Base-by-base conservation (phyloP, 495 filamentous ascomycete species). In the Glutinoglossum americanum region DNA sequence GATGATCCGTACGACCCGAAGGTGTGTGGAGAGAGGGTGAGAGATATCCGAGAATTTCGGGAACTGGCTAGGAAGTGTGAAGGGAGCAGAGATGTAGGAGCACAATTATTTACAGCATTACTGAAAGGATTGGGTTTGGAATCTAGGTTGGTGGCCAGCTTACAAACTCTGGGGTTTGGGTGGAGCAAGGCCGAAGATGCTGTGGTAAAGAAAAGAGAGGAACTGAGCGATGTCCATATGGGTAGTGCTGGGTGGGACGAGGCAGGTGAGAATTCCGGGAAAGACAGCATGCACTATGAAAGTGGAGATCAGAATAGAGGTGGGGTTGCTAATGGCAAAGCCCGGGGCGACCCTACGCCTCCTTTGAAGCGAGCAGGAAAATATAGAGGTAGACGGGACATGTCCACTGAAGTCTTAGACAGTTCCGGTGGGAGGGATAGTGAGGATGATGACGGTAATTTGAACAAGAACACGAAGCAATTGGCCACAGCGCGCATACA, bases 151-250 rank as follows among this genome's bases (percentile, higher is more conserved):
- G 81, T 96, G 10, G 81, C 82, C 15, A 95, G 77, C 66, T 68
- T 99, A 11, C 92, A 97, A 60, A 83, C 92, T 17, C 66, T 87
- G 0, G 92, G 93, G 1, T 94, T 95, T 67, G 89, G 89, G 1
- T 96, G 87, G 80, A 89, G 81, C 54, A 90, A 89, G 64, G 71
- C 74, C 19, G 92, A 98, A 67, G 83, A 88, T 64, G 78, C 77
- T 60, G 58, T 21, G 19, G n/a, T 45, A 21, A 45, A 60, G 66
- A 45, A 59, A 68, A 60, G 13, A 60, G 62, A 28, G 56, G 57
- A 25, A 0, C 21, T 58, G 6, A 39, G 45, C 6, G 55, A 61
- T 17, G 47, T 53, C n/a, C 28, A 19, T 25, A 60, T 57, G 55
- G 60, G 54, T 54, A 35, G 32, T 26, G 59, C 58, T 33, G 54